phyloP scores from a whole-genome alignment of 108 stramenopile species.

The Fistulifera solaris region DNA sequence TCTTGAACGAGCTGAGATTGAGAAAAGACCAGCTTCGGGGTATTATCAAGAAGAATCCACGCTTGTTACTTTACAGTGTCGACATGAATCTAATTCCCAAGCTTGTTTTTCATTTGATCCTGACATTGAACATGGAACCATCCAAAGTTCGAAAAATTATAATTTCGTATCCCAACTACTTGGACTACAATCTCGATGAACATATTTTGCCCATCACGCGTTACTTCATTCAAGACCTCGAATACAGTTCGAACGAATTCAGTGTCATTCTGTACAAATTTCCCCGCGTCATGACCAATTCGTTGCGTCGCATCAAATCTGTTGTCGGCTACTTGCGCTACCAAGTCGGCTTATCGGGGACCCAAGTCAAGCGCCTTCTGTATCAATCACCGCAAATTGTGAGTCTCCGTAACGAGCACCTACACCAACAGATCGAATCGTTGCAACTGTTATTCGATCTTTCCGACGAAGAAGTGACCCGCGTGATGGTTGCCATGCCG shows the following conservation, averaged over 20 bases:
- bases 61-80: slow-evolving; percentile 53
- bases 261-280: slow-evolving; percentile 47
- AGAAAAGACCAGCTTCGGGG: slow-evolving; percentile 36
- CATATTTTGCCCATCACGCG: slow-evolving; percentile 59
- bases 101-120: slow-evolving; percentile 65
- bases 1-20: slow-evolving; percentile 47
- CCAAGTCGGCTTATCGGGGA: slow-evolving; percentile 42
- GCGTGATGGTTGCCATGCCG: slow-evolving; percentile 60
- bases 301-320: slow-evolving; percentile 61
- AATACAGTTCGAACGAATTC: slow-evolving; percentile 47
- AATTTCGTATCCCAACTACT: slow-evolving; percentile 49
- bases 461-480: slow-evolving; percentile 15
- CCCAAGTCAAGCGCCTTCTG: slow-evolving; percentile 59
- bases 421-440: slow-evolving; percentile 51
- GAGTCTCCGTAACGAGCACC: slow-evolving; percentile 35
- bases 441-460: slow-evolving; percentile 11
- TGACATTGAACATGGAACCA: slow-evolving; percentile 49
- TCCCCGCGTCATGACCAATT: slow-evolving; percentile 61
- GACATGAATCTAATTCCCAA: slow-evolving; percentile 65
- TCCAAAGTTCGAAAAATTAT: slow-evolving; percentile 43
- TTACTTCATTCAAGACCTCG: slow-evolving; percentile 55
- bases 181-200: slow-evolving; percentile 68
- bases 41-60: slow-evolving; percentile 49
- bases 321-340: slow-evolving; percentile 56
- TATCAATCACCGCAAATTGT: slow-evolving; percentile 67